Base-by-base conservation (phyloP, 768 basidiomycete genomes). In the Tubosaeta sp. region DNA sequence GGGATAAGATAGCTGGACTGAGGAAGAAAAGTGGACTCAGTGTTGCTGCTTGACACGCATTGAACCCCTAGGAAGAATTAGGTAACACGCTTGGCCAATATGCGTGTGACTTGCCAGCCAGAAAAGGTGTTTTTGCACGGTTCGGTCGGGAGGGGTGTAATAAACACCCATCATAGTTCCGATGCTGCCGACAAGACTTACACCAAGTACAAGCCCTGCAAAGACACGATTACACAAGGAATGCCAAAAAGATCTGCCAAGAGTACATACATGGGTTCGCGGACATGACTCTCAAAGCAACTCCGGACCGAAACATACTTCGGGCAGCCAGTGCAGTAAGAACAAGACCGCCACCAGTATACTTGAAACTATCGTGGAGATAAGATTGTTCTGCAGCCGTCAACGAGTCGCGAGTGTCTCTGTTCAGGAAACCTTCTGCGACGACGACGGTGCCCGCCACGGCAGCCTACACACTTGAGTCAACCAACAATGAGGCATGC, bases 11-110 rank as follows among this genome's bases (percentile, higher is more conserved):
- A 12, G 88, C 90, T 3, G 92, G 92, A 61, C 76, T 84, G 41
- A 93, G 68, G 77, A 94, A 93, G 73, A 91, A 92, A n/a, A 95
- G 66, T 3, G 92, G 92, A 55, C 86, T 87, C 36, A 95, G 74
- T 3, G 88, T 90, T 7, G 89, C 86, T 7, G 89, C 89, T 71
- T 94, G 92, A 65, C 82, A 90, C 4, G 78, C 84, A 56, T 93
- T 90, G 70, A 95, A 94, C 4, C 83, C 84, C 87, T 90, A 4
- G 6, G 14, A 21, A 31, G 41, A 49, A 36, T 61, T 30, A 59
- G 49, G 29, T 19, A 32, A 11, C 34, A 39, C 24, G 30, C 12
- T 11, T 27, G 1, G 29, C 21, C 18, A 35, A 10, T 42, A 52
- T 12, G 18, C 3, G 0, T 11, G 24, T 18, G 48, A 73, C 82